Evolutionary conservation across 495 filamentous ascomycete genomes (phyloP).

Genomic region (Ascodesmis nigricans): DNA sequence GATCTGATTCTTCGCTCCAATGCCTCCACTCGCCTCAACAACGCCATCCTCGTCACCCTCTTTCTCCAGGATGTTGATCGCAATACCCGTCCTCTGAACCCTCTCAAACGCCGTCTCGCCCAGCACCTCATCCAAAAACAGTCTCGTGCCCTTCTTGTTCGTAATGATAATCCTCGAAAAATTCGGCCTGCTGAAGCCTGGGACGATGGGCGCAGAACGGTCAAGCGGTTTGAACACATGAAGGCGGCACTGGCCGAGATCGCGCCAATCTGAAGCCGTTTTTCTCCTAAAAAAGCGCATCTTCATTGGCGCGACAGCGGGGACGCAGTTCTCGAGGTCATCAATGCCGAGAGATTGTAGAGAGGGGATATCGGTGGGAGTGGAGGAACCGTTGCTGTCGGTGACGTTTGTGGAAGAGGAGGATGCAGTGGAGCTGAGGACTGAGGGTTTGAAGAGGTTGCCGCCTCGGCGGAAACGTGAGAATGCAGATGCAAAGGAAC

Average conservation of each 20-base stretch:
- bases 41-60: conserved; percentile 44
- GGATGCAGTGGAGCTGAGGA: conserved; percentile 16
- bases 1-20: conserved; percentile 35
- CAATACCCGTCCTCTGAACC: conserved; percentile 62
- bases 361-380: conserved; percentile 4
- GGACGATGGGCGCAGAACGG: too few relatives aligned
- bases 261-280: conserved; percentile 59
- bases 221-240: conserved; percentile 52
- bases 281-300: conserved; percentile 64
- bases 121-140: conserved; percentile 64
- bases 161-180: conserved; percentile 69
- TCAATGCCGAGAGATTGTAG: neutral
- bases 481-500: conserved; percentile 31
- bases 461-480: conserved; percentile 17
- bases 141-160: conserved; percentile 40
- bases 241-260: conserved; percentile 64
- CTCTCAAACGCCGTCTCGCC: conserved; percentile 66
- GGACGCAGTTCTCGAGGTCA: conserved; percentile 1
- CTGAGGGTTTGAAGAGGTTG: conserved; percentile 14
- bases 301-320: conserved; percentile 30
- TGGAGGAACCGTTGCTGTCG: conserved; percentile 13
- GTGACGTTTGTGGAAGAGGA: conserved; percentile 13
- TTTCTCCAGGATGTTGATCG: conserved; percentile 71
- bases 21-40: conserved; percentile 48
- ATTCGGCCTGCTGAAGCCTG: conserved; percentile 27